These are phyloP conservation scores for Xylariaceae sp. DNA, from an alignment of 2,329 filamentous ascomycete genomes.

Conservation along the genomic window DNA sequence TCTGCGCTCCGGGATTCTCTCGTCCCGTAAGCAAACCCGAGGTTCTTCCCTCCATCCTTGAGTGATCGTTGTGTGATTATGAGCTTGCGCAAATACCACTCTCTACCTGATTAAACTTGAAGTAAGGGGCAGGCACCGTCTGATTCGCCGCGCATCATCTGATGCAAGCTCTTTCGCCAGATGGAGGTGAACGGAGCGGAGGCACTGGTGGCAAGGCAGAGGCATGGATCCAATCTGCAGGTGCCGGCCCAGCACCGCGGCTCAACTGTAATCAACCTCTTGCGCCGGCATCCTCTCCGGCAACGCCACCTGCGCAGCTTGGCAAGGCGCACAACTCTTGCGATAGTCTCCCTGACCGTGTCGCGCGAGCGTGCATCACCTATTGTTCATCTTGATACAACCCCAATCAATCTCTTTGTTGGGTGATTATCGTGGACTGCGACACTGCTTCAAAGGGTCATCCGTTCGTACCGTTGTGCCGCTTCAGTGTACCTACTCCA, in stretches of 20 bases:
- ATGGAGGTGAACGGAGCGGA: too few relatives aligned
- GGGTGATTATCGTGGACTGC: too few relatives aligned
- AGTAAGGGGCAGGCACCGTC: not conserved
- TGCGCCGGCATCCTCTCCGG: not conserved
- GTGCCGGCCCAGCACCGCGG: not conserved
- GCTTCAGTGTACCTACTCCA: too few relatives aligned
- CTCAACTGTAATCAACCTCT: not conserved
- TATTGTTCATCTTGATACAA: too few relatives aligned
- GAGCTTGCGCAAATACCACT: not conserved
- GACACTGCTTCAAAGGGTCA: too few relatives aligned
- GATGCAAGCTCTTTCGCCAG: constrained; percentile 2
- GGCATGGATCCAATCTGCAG: too few relatives aligned
- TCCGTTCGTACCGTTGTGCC: too few relatives aligned
- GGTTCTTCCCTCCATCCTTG: too few relatives aligned
- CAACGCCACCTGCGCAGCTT: not conserved
- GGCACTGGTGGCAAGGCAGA: too few relatives aligned
- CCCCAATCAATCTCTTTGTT: too few relatives aligned
- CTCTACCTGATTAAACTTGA: not conserved
- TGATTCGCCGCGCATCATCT: constrained; percentile 9
- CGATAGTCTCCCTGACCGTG: not conserved
- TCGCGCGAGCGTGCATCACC: not conserved
- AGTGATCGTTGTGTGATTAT: not conserved
- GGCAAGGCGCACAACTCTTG: not conserved
- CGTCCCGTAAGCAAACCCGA: too few relatives aligned
- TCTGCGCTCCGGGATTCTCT: too few relatives aligned